Percentiles rank a stretch among this genome's conserved stretches.
Evolutionary conservation across 768 basidiomycete genomes (phyloP).

Genomic region (Jaapia argillacea): DNA sequence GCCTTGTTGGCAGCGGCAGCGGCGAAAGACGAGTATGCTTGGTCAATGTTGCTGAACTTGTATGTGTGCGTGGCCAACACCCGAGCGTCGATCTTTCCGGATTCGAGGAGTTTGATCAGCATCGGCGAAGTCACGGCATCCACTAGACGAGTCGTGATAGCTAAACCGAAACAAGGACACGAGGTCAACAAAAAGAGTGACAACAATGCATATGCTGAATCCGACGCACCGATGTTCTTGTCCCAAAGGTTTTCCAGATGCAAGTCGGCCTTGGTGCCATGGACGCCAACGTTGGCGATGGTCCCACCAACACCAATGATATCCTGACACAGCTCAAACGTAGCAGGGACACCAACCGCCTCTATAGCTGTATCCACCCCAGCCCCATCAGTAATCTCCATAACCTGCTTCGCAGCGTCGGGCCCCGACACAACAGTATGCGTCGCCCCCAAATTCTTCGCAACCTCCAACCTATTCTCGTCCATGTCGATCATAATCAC

Average conservation of each 20-base stretch:
- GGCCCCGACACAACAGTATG: conserved; percentile 12
- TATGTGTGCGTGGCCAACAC: conserved; percentile 12
- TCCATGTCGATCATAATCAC: conserved; percentile 15
- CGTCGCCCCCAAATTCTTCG: conserved; percentile 13
- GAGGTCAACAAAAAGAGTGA: not conserved
- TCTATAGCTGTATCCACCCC: conserved; percentile 17
- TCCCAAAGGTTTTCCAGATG: conserved; percentile 17
- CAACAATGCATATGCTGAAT: not conserved
- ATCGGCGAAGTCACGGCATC: conserved; percentile 11
- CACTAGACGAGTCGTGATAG: conserved; percentile 15
- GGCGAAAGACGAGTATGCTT: conserved; percentile 13
- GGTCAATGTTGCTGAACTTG: conserved; percentile 9
- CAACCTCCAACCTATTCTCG: conserved; percentile 9
- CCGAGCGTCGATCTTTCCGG: conserved; percentile 11
- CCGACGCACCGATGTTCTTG: conserved; percentile 13
- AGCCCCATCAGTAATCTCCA: conserved; percentile 13
- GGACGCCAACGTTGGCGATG: conserved; percentile 16
- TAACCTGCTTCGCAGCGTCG: conserved; percentile 9
- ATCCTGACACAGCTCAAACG: conserved; percentile 16
- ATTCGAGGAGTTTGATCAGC: conserved; percentile 13
- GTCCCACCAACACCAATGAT: conserved; percentile 15
- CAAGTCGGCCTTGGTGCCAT: conserved; percentile 13
- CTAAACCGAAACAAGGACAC: conserved; percentile 5
- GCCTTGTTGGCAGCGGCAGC: conserved; percentile 13
- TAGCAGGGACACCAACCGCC: conserved; percentile 14